Evolutionary conservation across 2,329 filamentous ascomycete species (phyloP), one percentile per base, ranked within the genome.

Genomic region (Cyphellophora attinorum): DNA sequence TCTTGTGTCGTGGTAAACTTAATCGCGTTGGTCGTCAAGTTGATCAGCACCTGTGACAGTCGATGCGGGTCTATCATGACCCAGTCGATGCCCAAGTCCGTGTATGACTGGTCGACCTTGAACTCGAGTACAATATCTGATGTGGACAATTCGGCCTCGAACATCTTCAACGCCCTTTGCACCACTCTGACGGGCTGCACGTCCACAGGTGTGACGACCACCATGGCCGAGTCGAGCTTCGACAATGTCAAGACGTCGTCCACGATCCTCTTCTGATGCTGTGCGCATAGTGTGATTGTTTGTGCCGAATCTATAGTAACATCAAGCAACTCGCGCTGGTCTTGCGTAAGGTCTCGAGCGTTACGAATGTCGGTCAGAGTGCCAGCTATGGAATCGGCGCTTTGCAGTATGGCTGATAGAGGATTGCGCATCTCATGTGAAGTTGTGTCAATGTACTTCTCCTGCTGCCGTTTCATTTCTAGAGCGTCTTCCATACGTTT

Each of bases 221-320:
- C 61, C 53, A 86, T 72, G 25, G 79, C 78, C 3, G 80, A 82
- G 50, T 89, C 81, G 18, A 89, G 68, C 52, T 88, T 84, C 3
- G 77, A 82, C 48, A 83, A 68, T 6, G 77, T 83, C 25, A 85
- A 59, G 16, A 84, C 78, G 50, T 84, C 79, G 49, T 84, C 79
- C n/a, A 84, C 76, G 29, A 85, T 83, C 6, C 77, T 65, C 56
- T 86, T 86, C 52, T 89, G 83, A 55, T 89, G 82, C 47, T 84
- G 77, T 2, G 82, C 79, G 46, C 83, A 89, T 6, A 82, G 70
- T 16, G 78, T 72, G 41, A 91, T 88, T 0, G 80, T 88, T 50
- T 86, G 78, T 3, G 81, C 79, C 11, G 80, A 80, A 44, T 86
- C 81, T 39, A 77, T 78, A 47, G 69, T 73, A 5, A 64, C 60